Evolutionary conservation across 2,329 filamentous ascomycete genomes (phyloP).

Genomic region (Metarhizium robertsii): DNA sequence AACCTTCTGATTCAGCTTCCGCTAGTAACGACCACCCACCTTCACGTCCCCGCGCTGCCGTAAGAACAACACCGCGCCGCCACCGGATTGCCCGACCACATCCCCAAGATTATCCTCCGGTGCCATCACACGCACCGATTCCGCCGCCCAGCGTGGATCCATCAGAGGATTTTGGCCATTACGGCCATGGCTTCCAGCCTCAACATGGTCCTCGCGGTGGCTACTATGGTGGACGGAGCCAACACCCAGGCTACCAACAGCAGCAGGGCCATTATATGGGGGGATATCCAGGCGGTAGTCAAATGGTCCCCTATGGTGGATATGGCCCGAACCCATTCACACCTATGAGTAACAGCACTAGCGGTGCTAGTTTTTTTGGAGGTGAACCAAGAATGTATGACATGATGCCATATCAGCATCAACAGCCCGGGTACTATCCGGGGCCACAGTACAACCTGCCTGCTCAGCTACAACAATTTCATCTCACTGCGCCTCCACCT

Average conservation of each 20-base stretch:
- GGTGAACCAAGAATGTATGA: slow-evolving; percentile 33
- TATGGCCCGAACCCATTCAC: slow-evolving; percentile 33
- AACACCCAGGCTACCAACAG: slow-evolving; percentile 32
- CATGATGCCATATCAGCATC: slow-evolving; percentile 42
- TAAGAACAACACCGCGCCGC: slow-evolving; percentile 16
- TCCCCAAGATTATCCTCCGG: slow-evolving; percentile 29
- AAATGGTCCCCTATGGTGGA: slow-evolving; percentile 39
- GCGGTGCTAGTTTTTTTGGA: slow-evolving; percentile 31
- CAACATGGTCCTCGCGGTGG: slow-evolving; percentile 16
- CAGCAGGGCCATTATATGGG: slow-evolving; percentile 35
- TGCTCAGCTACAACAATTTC: slow-evolving; percentile 28
- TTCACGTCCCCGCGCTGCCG: slow-evolving; percentile 7
- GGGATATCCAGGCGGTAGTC: slow-evolving; percentile 26
- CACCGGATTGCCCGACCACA: slow-evolving; percentile 23
- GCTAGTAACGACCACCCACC: slow-evolving; percentile 24
- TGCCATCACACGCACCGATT: slow-evolving; percentile 28
- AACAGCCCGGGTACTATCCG: slow-evolving; percentile 17
- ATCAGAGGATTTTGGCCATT: slow-evolving; percentile 48
- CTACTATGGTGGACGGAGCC: slow-evolving; percentile 18
- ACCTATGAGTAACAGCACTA: slow-evolving; percentile 27
- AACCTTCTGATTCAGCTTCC: slow-evolving; percentile 52
- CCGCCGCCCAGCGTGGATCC: slow-evolving; percentile 55
- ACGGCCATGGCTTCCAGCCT: slow-evolving; percentile 12
- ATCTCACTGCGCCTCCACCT: slow-evolving; percentile 27
- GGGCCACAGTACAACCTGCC: slow-evolving; percentile 9